A percentile compares a stretch with the other conserved stretches of the same genome.
Evolutionary conservation across 139 green algal species (phyloP).

Genomic region (Monoraphidium neglectum): DNA sequence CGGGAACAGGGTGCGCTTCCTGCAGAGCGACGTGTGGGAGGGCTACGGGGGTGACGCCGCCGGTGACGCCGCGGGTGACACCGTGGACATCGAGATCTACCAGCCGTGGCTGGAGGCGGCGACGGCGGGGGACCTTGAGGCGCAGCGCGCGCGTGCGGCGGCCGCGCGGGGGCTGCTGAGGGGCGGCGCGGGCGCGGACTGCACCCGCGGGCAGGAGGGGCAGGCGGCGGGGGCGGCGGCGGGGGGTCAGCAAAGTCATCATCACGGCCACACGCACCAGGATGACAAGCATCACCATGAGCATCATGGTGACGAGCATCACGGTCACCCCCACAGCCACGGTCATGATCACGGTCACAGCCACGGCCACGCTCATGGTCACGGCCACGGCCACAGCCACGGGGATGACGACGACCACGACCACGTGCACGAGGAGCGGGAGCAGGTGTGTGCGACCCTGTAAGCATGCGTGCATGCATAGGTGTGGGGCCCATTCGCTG

Average conservation of each 20-base stretch:
- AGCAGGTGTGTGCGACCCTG: background rate
- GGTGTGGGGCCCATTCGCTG: no score
- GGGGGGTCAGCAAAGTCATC: no score
- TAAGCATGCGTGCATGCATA: no score
- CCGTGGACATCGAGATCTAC: constrained; percentile 51
- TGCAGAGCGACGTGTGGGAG: constrained; percentile 47
- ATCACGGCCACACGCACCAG: no score
- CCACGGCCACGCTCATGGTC: constrained; percentile 2
- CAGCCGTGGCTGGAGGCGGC: constrained; percentile 46
- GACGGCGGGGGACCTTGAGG: constrained; percentile 26
- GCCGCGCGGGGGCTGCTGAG: background rate
- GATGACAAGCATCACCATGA: background rate
- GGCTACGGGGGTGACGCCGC: constrained; percentile 32
- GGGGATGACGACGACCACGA: background rate
- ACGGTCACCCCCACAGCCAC: constrained; percentile 16
- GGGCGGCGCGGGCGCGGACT: background rate
- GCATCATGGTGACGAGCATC: constrained; percentile 9
- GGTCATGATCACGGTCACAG: constrained; percentile 14
- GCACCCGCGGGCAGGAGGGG: no score
- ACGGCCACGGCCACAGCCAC: background rate
- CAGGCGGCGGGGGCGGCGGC: no score
- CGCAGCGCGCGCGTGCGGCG: constrained; percentile 12
- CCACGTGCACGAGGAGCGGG: constrained; percentile 40
- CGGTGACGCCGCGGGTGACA: no score
- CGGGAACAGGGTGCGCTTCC: constrained; percentile 50